A percentile compares a stretch with the other conserved stretches of the same genome.
Conservation (phyloP, 768 basidiomycete genomes). For the Mycena vitilis region DNA sequence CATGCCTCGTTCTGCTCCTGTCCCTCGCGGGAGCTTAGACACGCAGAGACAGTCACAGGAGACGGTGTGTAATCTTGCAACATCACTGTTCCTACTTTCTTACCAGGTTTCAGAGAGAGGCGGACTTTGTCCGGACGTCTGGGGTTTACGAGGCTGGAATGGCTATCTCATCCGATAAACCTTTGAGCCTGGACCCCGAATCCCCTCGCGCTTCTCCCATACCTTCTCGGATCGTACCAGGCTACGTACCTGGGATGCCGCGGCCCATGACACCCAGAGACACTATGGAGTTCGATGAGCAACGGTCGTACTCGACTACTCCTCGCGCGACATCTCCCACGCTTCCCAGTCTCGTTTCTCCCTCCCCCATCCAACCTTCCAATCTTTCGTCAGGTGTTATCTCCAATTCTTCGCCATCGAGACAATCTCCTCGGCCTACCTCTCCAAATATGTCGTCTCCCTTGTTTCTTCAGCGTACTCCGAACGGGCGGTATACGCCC, state of each 20-base stretch:
- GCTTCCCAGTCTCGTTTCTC: conserved; percentile 48
- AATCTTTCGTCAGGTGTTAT: conserved; percentile 52
- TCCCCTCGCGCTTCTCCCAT: conserved; percentile 70
- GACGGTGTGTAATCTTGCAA: conserved; percentile 43
- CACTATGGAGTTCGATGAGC: conserved; percentile 74
- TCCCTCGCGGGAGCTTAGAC: conserved; percentile 54
- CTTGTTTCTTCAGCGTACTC: conserved; percentile 68
- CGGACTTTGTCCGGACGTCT: conserved; percentile 50
- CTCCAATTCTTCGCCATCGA: conserved; percentile 64
- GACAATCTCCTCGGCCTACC: conserved; percentile 57
- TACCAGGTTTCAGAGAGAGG: conserved; percentile 46
- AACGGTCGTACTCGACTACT: conserved; percentile 77
- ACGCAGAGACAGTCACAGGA: conserved; percentile 42
- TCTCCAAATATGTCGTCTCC: conserved; percentile 60
- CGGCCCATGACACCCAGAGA: conserved; percentile 92
- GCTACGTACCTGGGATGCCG: conserved; percentile 92
- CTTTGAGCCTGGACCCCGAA: conserved; percentile 58
- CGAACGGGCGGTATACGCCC: conserved; percentile 75
- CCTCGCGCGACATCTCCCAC: conserved; percentile 82
- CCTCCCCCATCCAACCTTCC: conserved; percentile 50
- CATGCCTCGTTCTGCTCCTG: conserved; percentile 71
- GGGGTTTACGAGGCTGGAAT: conserved; percentile 70
- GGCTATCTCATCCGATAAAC: conserved; percentile 76
- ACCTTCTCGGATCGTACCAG: conserved; percentile 74
- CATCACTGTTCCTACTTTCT: conserved; percentile 27